phyloP scores from a whole-genome alignment of 768 basidiomycete genomes.

The Gyrodon lividus region DNA sequence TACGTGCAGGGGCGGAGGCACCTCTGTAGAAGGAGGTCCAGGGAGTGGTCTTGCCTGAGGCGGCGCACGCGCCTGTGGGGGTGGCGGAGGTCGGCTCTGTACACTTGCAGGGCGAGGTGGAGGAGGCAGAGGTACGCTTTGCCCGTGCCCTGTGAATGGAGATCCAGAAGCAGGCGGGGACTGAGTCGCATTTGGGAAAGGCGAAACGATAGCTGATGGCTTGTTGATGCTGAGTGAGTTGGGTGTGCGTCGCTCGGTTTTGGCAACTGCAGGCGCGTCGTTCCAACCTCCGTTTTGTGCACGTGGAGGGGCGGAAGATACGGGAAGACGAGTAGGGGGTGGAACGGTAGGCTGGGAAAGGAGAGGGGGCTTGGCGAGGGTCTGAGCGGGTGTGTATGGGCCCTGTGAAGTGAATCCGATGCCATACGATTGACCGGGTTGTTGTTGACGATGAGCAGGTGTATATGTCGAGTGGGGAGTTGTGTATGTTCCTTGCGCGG shows the following conservation, averaged over 20 bases:
- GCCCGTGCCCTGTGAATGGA: slow-evolving; percentile 44
- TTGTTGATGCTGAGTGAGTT: slow-evolving; percentile 49
- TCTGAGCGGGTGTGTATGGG: slow-evolving; percentile 17
- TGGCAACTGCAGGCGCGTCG: slow-evolving; percentile 63
- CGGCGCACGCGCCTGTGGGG: slow-evolving; percentile 38
- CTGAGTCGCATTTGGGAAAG: slow-evolving; percentile 75
- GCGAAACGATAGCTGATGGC: slow-evolving; percentile 75
- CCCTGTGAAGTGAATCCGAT: not conserved
- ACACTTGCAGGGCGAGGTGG: slow-evolving; percentile 54
- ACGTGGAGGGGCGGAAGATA: slow-evolving; percentile 53
- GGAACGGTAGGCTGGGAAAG: slow-evolving; percentile 36
- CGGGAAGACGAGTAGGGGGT: slow-evolving; percentile 43
- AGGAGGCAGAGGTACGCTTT: slow-evolving; percentile 31
- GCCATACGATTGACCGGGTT: slow-evolving; percentile 3
- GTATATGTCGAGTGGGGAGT: slow-evolving; percentile 33
- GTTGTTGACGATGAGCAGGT: slow-evolving; percentile 24
- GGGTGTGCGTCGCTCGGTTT: slow-evolving; percentile 50
- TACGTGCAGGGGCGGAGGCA: slow-evolving; percentile 37
- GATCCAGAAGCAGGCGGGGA: slow-evolving; percentile 48
- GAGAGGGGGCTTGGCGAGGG: slow-evolving; percentile 42
- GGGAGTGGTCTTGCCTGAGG: slow-evolving; percentile 30
- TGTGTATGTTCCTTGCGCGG: slow-evolving; percentile 17
- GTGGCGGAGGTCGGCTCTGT: slow-evolving; percentile 45
- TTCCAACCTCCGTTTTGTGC: slow-evolving; percentile 87
- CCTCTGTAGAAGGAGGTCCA: slow-evolving; percentile 41